These are phyloP conservation scores for Mortierella sp. DNA, from an alignment of 371 early-diverging fungal species.

Conservation along the genomic window DNA sequence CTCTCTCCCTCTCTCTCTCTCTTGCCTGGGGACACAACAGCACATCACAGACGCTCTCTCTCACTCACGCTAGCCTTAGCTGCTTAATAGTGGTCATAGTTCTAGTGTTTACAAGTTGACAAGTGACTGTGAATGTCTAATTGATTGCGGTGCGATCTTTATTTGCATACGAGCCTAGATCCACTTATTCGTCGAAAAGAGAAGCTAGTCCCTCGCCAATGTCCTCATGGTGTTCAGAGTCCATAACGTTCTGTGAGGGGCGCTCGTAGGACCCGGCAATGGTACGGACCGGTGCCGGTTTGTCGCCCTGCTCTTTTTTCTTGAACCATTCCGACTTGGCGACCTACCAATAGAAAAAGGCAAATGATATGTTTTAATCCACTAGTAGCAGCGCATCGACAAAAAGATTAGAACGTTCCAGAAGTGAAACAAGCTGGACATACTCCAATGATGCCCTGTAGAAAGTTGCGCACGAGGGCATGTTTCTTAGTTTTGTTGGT, in stretches of 20 bases:
- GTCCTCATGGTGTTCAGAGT: slow-evolving; percentile 49
- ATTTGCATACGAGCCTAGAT: background rate
- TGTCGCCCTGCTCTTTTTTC: slow-evolving; percentile 36
- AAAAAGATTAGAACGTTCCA: too few species aligned
- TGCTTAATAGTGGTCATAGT: too few species aligned
- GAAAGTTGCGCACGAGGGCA: slow-evolving; percentile 59
- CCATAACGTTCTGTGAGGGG: slow-evolving; percentile 38
- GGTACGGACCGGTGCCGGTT: slow-evolving; percentile 30
- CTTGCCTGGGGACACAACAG: background rate
- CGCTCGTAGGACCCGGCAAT: slow-evolving; percentile 47
- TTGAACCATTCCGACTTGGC: slow-evolving; percentile 59
- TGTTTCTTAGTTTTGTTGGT: slow-evolving; percentile 54
- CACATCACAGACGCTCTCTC: background rate
- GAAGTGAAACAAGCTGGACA: background rate
- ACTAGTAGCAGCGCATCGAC: background rate
- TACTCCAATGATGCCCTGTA: slow-evolving; percentile 64
- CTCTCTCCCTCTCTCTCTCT: background rate
- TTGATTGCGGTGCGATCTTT: background rate
- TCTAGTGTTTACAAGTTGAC: slow-evolving; percentile 15
- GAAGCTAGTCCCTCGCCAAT: slow-evolving; percentile 51
- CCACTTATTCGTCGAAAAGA: slow-evolving; percentile 29
- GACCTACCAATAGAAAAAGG: slow-evolving; percentile 24
- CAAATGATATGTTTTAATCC: background rate
- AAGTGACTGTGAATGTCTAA: slow-evolving; percentile 11
- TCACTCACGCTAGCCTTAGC: background rate